phyloP scores from a whole-genome alignment of 2,329 filamentous ascomycete genomes.

The Cadophora luteo-olivacea region DNA sequence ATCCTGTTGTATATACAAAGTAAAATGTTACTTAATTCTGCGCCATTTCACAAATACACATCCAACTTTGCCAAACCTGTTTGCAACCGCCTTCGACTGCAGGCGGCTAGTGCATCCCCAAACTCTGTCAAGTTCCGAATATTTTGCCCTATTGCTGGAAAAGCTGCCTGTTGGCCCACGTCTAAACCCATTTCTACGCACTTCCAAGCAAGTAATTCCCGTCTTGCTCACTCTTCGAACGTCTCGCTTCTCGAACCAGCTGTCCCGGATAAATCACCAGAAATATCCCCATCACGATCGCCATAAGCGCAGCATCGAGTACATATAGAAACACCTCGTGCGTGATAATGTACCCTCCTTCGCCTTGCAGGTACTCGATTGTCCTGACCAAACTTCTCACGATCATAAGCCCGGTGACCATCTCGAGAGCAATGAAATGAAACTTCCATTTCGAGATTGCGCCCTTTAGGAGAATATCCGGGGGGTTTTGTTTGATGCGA shows the following conservation, averaged over 20 bases:
- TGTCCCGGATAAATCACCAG: background rate
- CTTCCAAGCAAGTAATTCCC: background rate
- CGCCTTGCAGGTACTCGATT: slow-evolving; percentile 9
- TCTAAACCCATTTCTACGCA: background rate
- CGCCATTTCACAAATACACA: no score
- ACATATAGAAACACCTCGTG: slow-evolving; percentile 11
- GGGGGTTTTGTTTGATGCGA: background rate
- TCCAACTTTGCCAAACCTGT: no score
- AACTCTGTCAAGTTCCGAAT: no score
- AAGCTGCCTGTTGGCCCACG: no score
- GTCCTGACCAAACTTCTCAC: slow-evolving; percentile 5
- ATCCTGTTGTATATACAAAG: no score
- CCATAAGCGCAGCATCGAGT: slow-evolving; percentile 7
- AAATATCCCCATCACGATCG: background rate
- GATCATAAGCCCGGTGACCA: background rate
- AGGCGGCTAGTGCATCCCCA: no score
- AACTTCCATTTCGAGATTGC: background rate
- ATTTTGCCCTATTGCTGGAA: no score
- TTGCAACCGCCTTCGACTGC: no score
- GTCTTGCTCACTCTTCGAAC: background rate
- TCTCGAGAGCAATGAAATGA: background rate
- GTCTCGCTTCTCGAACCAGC: background rate
- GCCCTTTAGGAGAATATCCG: background rate
- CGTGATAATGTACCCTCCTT: background rate
- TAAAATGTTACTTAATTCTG: no score